Conservation (phyloP, 1,284 basidiomycete genomes). For the Marasmius oreades region DNA sequence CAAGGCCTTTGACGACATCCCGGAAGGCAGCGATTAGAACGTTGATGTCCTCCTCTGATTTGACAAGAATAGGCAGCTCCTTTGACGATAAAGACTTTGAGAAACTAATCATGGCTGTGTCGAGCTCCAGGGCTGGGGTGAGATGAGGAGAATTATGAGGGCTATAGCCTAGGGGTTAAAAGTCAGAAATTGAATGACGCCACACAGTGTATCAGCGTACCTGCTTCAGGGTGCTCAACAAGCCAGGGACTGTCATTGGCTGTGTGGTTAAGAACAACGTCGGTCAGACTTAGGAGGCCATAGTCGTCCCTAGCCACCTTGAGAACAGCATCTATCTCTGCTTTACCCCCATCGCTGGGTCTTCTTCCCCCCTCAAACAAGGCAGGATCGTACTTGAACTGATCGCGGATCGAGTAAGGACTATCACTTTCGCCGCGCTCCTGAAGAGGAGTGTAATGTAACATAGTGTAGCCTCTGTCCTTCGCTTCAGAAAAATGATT, state of each 20-base stretch:
- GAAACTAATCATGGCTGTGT: slow-evolving; percentile 80
- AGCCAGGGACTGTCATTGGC: slow-evolving; percentile 92
- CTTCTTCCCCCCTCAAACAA: slow-evolving; percentile 57
- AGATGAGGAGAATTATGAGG: slow-evolving; percentile 88
- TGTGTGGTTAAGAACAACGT: slow-evolving; percentile 94
- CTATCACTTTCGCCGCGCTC: slow-evolving; percentile 84
- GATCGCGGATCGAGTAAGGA: slow-evolving; percentile 89
- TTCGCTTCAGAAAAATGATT: slow-evolving; percentile 78
- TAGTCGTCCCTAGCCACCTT: slow-evolving; percentile 76
- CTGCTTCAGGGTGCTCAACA: slow-evolving; percentile 90
- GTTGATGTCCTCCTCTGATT: slow-evolving; percentile 66
- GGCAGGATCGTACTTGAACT: slow-evolving; percentile 75
- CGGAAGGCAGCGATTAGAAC: slow-evolving; percentile 62
- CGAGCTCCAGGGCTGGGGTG: slow-evolving; percentile 83
- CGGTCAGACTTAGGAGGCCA: slow-evolving; percentile 84
- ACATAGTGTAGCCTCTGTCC: slow-evolving; percentile 91
- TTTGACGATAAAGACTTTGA: slow-evolving; percentile 60
- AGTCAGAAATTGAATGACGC: slow-evolving; percentile 13
- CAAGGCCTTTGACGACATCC: slow-evolving; percentile 56
- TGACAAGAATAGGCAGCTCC: slow-evolving; percentile 72
- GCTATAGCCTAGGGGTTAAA: slow-evolving; percentile 65
- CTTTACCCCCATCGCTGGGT: slow-evolving; percentile 48
- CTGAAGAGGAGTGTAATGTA: slow-evolving; percentile 93
- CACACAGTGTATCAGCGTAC: slow-evolving; percentile 36
- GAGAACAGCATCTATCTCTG: slow-evolving; percentile 60